Base-by-base conservation (phyloP, 2,329 filamentous ascomycete genomes). In the Aureobasidium uvarum region DNA sequence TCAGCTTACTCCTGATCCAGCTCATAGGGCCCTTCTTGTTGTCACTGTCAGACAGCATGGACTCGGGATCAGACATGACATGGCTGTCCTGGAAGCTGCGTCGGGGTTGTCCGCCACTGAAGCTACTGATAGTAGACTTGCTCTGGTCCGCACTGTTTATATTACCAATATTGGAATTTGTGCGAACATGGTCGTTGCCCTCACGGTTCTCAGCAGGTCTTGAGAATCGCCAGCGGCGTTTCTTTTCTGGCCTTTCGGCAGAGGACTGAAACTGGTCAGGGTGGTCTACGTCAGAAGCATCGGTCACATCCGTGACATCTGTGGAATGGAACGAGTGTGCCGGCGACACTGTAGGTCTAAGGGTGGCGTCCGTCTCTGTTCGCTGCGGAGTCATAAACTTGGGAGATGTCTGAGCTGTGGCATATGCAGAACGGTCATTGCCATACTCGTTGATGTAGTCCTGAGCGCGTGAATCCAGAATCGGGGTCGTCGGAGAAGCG, bases 281-380 rank as follows among this genome's bases (percentile, higher is more conserved):
- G 67, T 89, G 89, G 36, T 92, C 90, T 11, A 83, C 76, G 67
- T 89, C 87, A 68, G 96, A 92, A 36, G 87, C 74, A 73, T 96
- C 92, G 0, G 92, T 96, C 25, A 88, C 86, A 69, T 96, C 92
- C 28, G 94, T 95, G 69, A 87, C 81, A 2, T 84, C 86, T 0
- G 84, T 85, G 52, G 91, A 94, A 70, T 90, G 86, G 66, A 92
- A 81, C 0, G 92, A 96, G 2, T 88, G 86, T 0, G 90, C 86
- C 0, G 91, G 91, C 0, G 92, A 96, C 67, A 84, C 83, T 68
- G 86, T 86, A 0, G 88, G 86, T 69, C 85, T 87, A 38, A 93
- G 74, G 0, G 84, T 81, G 7, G 75, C 72, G 16, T 79, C 78
- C 76, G 83, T 64, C 72, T 72, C 92, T 94, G 43, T 89, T 83